Conservation (phyloP, 805 yeast species). For the Candida nitratophila region DNA sequence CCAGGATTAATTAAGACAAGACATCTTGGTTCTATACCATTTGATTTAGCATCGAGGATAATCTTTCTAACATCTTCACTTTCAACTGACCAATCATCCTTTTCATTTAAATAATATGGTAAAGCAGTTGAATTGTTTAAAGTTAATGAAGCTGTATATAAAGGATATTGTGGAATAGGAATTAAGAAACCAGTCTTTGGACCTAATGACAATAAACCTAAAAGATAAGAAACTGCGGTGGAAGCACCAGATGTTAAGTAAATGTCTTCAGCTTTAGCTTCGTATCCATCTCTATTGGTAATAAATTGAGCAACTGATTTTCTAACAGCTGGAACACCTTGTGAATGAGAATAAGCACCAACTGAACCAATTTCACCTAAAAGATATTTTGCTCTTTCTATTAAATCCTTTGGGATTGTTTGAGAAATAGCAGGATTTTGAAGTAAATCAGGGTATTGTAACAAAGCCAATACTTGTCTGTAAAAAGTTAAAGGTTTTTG, state of each 20-base stretch:
- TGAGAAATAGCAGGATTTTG: slow-evolving; percentile 23
- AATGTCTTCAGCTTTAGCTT: slow-evolving; percentile 62
- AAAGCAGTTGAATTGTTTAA: slow-evolving; percentile 75
- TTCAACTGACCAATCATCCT: slow-evolving; percentile 77
- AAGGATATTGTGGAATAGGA: slow-evolving; percentile 97
- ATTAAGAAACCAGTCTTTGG: slow-evolving; percentile 73
- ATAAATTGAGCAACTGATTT: slow-evolving; percentile 79
- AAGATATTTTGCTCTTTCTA: slow-evolving; percentile 59
- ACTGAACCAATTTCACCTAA: slow-evolving; percentile 66
- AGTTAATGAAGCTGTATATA: slow-evolving; percentile 91
- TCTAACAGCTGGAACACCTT: slow-evolving; percentile 72
- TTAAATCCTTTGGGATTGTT: slow-evolving; percentile 58
- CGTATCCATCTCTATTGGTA: slow-evolving; percentile 66
- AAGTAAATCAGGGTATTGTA: slow-evolving; percentile 78
- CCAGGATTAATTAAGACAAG: slow-evolving; percentile 96
- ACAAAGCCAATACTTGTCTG: slow-evolving; percentile 78
- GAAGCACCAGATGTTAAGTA: slow-evolving; percentile 94
- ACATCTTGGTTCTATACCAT: slow-evolving; percentile 63
- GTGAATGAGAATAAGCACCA: slow-evolving; percentile 94
- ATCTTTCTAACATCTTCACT: slow-evolving; percentile 53
- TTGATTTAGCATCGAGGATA: slow-evolving; percentile 37
- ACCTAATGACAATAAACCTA: slow-evolving; percentile 64
- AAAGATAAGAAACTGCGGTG: slow-evolving; percentile 76
- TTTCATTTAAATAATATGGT: slow-evolving; percentile 82
- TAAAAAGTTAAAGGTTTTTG: slow-evolving; percentile 94